Evolutionary conservation across 192 early-diverging fungal species (phyloP).

Genomic region (Gamsiella multidivaricata): DNA sequence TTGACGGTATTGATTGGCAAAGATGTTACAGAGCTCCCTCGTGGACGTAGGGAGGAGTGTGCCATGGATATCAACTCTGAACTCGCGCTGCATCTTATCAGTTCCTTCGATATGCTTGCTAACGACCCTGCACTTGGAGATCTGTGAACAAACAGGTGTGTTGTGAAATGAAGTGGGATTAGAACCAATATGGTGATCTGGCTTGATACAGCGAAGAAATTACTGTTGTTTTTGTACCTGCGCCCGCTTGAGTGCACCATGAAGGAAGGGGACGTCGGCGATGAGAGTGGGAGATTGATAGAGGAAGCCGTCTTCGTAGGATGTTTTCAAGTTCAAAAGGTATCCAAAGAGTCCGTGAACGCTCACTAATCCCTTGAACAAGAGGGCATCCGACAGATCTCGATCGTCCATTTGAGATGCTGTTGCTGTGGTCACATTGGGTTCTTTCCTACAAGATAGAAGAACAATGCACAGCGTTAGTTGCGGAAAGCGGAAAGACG

Average conservation of each 20-base stretch:
- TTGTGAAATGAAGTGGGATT: no score
- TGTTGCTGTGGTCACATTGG: background rate
- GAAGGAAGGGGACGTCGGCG: conserved; percentile 28
- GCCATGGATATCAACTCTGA: conserved; percentile 41
- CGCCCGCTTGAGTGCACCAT: conserved; percentile 28
- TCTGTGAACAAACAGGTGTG: conserved; percentile 5
- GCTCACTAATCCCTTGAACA: conserved; percentile 23
- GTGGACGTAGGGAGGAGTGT: conserved; percentile 18
- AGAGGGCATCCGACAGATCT: conserved; percentile 19
- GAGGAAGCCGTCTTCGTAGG: conserved; percentile 39
- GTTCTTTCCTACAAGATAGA: background rate
- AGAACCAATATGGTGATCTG: no score
- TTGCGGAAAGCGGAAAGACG: no score
- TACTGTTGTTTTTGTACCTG: no score
- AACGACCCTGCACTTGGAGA: conserved; percentile 35
- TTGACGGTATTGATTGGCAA: conserved; percentile 17
- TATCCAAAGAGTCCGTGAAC: conserved; percentile 42
- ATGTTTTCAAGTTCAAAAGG: conserved; percentile 26
- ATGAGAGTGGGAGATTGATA: conserved; percentile 42
- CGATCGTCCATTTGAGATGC: background rate
- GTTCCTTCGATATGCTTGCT: conserved; percentile 25
- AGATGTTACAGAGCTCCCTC: background rate
- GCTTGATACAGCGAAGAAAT: no score
- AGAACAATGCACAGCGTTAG: background rate
- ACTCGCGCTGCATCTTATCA: conserved; percentile 34